Evolutionary conservation across 1,284 basidiomycete species (phyloP).

Genomic region (Rhizopogon hawkerae): DNA sequence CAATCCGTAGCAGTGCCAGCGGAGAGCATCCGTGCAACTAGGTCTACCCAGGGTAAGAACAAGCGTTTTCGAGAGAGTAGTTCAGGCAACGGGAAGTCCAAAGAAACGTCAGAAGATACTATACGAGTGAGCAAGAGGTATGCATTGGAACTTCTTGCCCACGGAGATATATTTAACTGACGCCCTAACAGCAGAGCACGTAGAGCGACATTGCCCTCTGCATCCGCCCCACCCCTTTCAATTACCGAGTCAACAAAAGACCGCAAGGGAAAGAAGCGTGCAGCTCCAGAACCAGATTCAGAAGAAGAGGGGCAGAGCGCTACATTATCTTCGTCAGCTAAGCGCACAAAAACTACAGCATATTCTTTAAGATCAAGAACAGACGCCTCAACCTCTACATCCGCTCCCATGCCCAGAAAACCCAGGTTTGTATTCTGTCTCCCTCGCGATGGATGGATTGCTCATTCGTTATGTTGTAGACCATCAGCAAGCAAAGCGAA

Average conservation of each 20-base stretch:
- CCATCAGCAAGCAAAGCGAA: constrained; percentile 53
- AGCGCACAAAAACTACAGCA: constrained; percentile 46
- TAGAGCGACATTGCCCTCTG: constrained; percentile 42
- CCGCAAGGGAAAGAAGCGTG: constrained; percentile 79
- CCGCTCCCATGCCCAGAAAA: constrained; percentile 65
- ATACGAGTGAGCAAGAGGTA: constrained; percentile 52
- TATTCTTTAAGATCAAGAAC: constrained; percentile 63
- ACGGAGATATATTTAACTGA: neutral
- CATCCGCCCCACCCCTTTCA: constrained; percentile 41
- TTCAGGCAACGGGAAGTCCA: constrained; percentile 54
- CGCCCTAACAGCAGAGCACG: constrained; percentile 38
- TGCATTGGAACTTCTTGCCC: constrained; percentile 19
- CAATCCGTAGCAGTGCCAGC: constrained; percentile 30
- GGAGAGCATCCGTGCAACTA: constrained; percentile 36
- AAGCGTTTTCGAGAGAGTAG: constrained; percentile 49
- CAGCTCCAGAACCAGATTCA: constrained; percentile 55
- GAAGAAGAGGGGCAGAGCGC: constrained; percentile 48
- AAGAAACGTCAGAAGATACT: constrained; percentile 46
- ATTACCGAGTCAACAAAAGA: constrained; percentile 70
- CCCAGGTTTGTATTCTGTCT: constrained; percentile 37
- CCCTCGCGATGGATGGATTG: constrained; percentile 8
- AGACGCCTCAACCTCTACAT: constrained; percentile 33
- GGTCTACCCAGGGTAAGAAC: constrained; percentile 34
- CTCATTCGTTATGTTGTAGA: constrained; percentile 23
- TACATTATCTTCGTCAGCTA: constrained; percentile 37